Evolutionary conservation across 2,329 filamentous ascomycete genomes (phyloP).

Genomic region (Paraphoma chrysanthemicola): DNA sequence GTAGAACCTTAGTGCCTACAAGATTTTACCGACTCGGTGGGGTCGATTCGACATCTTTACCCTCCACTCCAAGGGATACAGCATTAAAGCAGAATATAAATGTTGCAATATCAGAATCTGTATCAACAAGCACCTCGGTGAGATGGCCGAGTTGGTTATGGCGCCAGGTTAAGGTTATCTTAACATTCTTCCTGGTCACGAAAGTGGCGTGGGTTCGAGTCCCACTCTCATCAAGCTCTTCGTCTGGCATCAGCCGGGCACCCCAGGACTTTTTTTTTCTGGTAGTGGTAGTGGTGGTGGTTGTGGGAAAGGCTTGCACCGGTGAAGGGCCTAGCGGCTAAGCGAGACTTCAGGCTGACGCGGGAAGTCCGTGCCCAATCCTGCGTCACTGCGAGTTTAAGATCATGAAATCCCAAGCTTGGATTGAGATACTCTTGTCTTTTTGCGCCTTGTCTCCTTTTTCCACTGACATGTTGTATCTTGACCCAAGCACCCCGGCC

Average conservation of each 20-base stretch:
- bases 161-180: constrained; percentile 46
- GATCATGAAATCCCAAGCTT: background rate
- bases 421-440: background rate
- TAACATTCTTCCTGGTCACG: constrained; percentile 47
- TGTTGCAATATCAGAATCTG: too few species aligned
- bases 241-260: constrained; percentile 24
- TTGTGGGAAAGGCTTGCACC: background rate
- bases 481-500: too few species aligned
- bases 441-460: background rate
- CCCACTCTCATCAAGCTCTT: constrained; percentile 48
- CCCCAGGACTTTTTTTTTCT: constrained; percentile 30
- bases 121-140: constrained; percentile 24
- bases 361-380: background rate
- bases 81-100: background rate
- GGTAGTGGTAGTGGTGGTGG: background rate
- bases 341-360: background rate
- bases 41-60: background rate
- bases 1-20: too few species aligned
- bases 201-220: constrained; percentile 43
- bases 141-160: constrained; percentile 48
- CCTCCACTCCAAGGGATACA: background rate
- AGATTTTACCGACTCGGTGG: too few species aligned
- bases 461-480: background rate
- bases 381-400: background rate
- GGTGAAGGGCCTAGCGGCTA: background rate